Conservation (phyloP, 257 asterid species). For the Solanum pennellii region DNA sequence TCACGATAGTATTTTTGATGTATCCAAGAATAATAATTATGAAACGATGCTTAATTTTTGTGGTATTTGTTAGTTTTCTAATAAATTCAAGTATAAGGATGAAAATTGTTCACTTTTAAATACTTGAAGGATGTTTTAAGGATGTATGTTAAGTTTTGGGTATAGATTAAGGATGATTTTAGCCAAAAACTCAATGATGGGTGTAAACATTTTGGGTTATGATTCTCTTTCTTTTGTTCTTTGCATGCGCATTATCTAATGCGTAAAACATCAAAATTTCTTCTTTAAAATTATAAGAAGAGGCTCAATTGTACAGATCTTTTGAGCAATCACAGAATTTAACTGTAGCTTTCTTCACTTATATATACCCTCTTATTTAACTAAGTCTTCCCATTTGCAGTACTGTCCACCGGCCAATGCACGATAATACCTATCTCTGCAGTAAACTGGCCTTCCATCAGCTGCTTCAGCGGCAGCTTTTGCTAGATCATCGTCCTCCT, state of each 20-base stretch:
- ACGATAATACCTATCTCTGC: conserved; percentile 69
- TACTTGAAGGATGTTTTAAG: too few species aligned
- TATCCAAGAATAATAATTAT: too few species aligned
- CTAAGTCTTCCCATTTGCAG: conserved; percentile 75
- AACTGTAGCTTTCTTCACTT: background rate
- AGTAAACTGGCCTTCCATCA: conserved; percentile 75
- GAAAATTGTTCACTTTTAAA: too few species aligned
- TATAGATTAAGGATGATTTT: too few species aligned
- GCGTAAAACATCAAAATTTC: background rate
- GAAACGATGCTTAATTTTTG: too few species aligned
- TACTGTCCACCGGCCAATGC: conserved; percentile 80
- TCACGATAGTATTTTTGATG: too few species aligned
- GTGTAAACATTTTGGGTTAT: background rate
- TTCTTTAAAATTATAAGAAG: background rate
- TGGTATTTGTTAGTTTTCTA: too few species aligned
- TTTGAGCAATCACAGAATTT: background rate
- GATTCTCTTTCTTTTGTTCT: background rate
- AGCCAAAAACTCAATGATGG: background rate
- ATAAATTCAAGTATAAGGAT: too few species aligned
- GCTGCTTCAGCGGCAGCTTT: conserved; percentile 78
- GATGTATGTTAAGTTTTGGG: too few species aligned
- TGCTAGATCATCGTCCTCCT: conserved; percentile 65
- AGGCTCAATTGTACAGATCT: background rate
- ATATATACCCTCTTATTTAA: conserved; percentile 6
- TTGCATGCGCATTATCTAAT: background rate